Base-by-base conservation (phyloP, 192 early-diverging fungal species). In the Backusella morwellensis region DNA sequence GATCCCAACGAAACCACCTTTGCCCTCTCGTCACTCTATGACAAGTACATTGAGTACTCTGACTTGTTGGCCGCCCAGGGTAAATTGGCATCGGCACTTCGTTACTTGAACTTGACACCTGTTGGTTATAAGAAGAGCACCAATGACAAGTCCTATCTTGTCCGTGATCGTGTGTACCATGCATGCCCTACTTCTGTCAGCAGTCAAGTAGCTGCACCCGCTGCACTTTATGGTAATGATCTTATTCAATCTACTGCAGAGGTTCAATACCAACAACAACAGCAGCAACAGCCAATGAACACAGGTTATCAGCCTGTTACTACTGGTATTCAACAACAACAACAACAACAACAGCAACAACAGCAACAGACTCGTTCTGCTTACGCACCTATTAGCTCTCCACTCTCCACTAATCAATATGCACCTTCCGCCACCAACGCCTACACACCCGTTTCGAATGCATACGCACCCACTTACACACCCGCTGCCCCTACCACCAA, bases 21-120 rank as follows among this genome's bases (percentile, higher is more conserved):
- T 41, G 66, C 68, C 56, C 72, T 82, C 34, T 80, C 72, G 8
- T 81, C 83, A 36, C 85, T 99, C 38, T 98, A 98, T 77, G 89
- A 94, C 74, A 88, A 89, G 54, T 98, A 96, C 75, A 86, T 90
- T 40, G 95, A 98, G 73, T 99, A 98, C 85, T 94, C 96, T 8
- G 84, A 91, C 69, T 77, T 91, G 17, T 83, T 94, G 52, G 90
- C 91, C 3, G 78, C 82, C n/a, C 94, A 97, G 75, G 97, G 97
- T 44, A 87, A 92, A 77, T 47, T 92, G 23, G 85, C 86, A 36
- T 88, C 91, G 74, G 96, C 97, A 1, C 88, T 91, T 77, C 88
- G 90, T 71, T 94, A 93, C 72, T 82, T 97, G 75, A 91, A 91
- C 78, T 81, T 94, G 75, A 91, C 93, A 9, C 97, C 96, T 36